Percentiles rank a stretch among this genome's conserved stretches.
phyloP scores from a whole-genome alignment of 2,329 filamentous ascomycete genomes.

The Didymella pinodella region DNA sequence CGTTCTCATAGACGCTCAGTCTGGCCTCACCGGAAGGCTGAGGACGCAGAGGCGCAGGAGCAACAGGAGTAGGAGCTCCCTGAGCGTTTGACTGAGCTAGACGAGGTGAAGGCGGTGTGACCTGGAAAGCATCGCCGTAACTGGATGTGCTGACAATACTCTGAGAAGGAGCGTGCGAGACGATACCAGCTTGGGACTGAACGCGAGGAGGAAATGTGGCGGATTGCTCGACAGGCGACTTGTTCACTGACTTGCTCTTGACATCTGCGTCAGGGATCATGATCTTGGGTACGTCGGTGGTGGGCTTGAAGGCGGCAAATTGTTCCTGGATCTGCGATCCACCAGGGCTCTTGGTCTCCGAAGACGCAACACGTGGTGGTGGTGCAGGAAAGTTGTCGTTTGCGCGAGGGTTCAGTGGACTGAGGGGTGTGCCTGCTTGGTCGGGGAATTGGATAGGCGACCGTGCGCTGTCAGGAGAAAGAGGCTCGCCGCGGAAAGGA shows the following conservation, averaged over 20 bases:
- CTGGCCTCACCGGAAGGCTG: conserved; percentile 26
- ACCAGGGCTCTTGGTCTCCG: conserved; percentile 9
- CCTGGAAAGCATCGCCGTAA: conserved; percentile 63
- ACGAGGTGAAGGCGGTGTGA: conserved; percentile 55
- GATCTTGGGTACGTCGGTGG: conserved; percentile 36
- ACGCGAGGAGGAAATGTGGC: conserved; percentile 38
- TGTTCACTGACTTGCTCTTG: conserved; percentile 36
- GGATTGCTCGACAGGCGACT: conserved; percentile 34
- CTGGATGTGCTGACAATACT: conserved; percentile 60
- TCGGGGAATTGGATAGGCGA: conserved; percentile 48
- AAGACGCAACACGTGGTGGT: conserved; percentile 20
- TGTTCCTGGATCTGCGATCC: conserved; percentile 34
- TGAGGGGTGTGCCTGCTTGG: conserved; percentile 36
- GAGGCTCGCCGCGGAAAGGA: conserved; percentile 54
- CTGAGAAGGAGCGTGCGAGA: conserved; percentile 43
- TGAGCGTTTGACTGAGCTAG: conserved; percentile 28
- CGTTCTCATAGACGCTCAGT: conserved; percentile 44
- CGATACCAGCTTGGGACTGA: conserved; percentile 49
- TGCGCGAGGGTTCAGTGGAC: conserved; percentile 43
- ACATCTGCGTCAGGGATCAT: conserved; percentile 31
- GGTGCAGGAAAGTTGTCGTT: conserved; percentile 26
- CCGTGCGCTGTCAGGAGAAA: conserved; percentile 43
- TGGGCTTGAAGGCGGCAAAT: conserved; percentile 50
- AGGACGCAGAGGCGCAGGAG: conserved; percentile 42
- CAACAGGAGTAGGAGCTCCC: conserved; percentile 32